These are phyloP conservation scores for Boletus pseudopeckii DNA, from an alignment of 768 basidiomycete species.

Conservation along the genomic window DNA sequence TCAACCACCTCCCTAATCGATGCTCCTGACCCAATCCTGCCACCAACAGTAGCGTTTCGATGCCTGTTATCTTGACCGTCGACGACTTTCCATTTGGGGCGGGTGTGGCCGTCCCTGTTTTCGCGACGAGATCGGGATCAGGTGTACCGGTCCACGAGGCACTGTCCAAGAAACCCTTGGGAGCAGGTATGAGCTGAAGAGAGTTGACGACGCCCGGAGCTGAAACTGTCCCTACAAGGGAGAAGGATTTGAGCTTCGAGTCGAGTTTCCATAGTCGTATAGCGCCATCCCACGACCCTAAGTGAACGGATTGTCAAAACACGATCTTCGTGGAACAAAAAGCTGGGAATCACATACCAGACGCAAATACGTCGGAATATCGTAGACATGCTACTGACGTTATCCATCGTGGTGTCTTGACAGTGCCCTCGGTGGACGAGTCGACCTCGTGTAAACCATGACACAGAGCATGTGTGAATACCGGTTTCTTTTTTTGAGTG, in stretches of 20 bases:
- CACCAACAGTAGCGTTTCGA: slow-evolving; percentile 55
- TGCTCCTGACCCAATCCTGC: slow-evolving; percentile 87
- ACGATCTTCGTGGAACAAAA: not conserved
- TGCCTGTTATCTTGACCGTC: slow-evolving; percentile 28
- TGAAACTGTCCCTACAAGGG: slow-evolving; percentile 57
- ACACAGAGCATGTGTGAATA: slow-evolving; percentile 81
- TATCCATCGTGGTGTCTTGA: slow-evolving; percentile 87
- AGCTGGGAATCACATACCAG: slow-evolving; percentile 51
- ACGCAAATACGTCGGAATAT: slow-evolving; percentile 89
- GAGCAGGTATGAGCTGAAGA: slow-evolving; percentile 69
- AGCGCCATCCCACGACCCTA: slow-evolving; percentile 92
- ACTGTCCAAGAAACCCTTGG: slow-evolving; percentile 38
- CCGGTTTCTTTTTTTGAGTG: slow-evolving; percentile 90
- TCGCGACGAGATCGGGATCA: not conserved
- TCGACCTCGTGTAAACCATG: slow-evolving; percentile 78
- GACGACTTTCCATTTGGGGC: slow-evolving; percentile 6
- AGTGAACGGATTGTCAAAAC: not conserved
- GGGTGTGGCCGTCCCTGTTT: not conserved
- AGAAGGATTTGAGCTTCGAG: slow-evolving; percentile 71
- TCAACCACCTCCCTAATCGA: slow-evolving; percentile 86
- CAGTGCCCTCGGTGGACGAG: slow-evolving; percentile 70
- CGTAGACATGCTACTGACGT: slow-evolving; percentile 77
- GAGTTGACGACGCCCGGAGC: slow-evolving; percentile 87
- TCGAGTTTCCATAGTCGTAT: slow-evolving; percentile 93
- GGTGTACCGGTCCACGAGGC: slow-evolving; percentile 38